Evolutionary conservation across 768 basidiomycete species (phyloP).

Genomic region (Dendrothele bispora): DNA sequence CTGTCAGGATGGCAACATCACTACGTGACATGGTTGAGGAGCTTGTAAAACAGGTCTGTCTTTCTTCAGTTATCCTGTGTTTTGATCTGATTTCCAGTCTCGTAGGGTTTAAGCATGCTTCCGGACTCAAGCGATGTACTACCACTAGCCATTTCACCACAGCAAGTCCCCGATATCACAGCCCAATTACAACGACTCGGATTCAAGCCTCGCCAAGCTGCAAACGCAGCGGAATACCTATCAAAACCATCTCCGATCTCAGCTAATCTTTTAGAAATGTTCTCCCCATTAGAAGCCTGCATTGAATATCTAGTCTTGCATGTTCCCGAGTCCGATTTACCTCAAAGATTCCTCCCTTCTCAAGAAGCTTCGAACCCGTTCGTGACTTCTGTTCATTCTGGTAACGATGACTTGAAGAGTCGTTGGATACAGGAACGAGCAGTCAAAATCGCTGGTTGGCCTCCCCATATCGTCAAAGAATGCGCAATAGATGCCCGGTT

Average conservation of each 20-base stretch:
- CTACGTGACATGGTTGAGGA: slow-evolving; percentile 82
- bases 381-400: slow-evolving; percentile 63
- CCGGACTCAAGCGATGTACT: slow-evolving; percentile 42
- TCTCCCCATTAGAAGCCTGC: slow-evolving; percentile 71
- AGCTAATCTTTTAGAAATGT: slow-evolving; percentile 56
- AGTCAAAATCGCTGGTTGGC: slow-evolving; percentile 84
- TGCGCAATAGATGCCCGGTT: slow-evolving; percentile 39
- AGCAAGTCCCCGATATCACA: slow-evolving; percentile 42
- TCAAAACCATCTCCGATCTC: slow-evolving; percentile 57
- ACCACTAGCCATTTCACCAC: slow-evolving; percentile 36
- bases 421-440: slow-evolving; percentile 83
- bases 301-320: slow-evolving; percentile 85
- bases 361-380: slow-evolving; percentile 71
- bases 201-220: slow-evolving; percentile 58
- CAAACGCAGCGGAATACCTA: slow-evolving; percentile 55
- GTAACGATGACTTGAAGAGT: slow-evolving; percentile 59
- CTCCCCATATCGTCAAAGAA: slow-evolving; percentile 64
- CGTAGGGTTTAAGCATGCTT: slow-evolving; percentile 52
- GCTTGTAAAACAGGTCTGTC: slow-evolving; percentile 68
- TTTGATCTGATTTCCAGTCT: slow-evolving; percentile 9
- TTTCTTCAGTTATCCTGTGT: neutral
- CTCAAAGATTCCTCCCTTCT: slow-evolving; percentile 63
- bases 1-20: slow-evolving; percentile 79
- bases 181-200: slow-evolving; percentile 63
- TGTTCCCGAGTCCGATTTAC: slow-evolving; percentile 86